Evolutionary conservation across 2,329 filamentous ascomycete genomes (phyloP).

Genomic region (Aureobasidium sp.): DNA sequence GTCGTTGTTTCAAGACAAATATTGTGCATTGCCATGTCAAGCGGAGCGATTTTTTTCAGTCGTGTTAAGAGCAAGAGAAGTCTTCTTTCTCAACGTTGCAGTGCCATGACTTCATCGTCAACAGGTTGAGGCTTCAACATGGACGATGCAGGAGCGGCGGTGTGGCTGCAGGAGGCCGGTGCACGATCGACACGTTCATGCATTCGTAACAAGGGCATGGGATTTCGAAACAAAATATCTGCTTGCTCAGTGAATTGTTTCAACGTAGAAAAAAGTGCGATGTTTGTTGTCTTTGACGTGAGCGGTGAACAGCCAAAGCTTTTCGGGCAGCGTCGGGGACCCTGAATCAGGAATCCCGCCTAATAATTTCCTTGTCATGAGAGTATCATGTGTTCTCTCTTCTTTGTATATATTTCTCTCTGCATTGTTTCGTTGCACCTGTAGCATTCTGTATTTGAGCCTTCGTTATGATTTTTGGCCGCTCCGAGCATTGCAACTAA

Average conservation of each 20-base stretch:
- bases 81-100: background rate
- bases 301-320: conserved; percentile 11
- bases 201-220: background rate
- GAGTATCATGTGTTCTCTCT: background rate
- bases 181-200: background rate
- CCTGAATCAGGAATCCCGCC: conserved; percentile 3
- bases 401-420: conserved; percentile 9
- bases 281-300: background rate
- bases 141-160: conserved; percentile 6
- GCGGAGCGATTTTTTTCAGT: background rate
- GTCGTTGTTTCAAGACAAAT: background rate
- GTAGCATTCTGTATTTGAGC: conserved; percentile 3
- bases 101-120: background rate
- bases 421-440: background rate
- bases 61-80: background rate
- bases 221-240: background rate
- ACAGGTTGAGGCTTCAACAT: conserved; percentile 7
- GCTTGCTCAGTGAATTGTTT: background rate
- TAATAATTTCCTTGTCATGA: conserved; percentile 10
- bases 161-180: conserved; percentile 8
- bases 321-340: conserved; percentile 4
- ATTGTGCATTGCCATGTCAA: background rate
- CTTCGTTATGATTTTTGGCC: conserved; percentile 7
- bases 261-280: background rate
- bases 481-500: background rate